Base-by-base conservation (phyloP, 805 yeast genomes). In the Candida stauntonica region DNA sequence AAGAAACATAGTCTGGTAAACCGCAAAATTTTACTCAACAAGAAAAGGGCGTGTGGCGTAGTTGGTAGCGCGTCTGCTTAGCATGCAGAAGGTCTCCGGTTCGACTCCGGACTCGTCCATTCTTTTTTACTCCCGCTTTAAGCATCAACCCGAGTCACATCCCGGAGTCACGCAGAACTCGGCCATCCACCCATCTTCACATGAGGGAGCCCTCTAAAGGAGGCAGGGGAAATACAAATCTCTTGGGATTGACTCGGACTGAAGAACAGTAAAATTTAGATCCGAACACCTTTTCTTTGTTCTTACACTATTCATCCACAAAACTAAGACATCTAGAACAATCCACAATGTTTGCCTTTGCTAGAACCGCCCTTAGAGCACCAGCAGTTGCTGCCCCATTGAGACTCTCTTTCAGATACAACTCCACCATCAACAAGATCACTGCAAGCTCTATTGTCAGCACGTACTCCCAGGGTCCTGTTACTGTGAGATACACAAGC, bases 61-160 rank as follows among this genome's bases (percentile, higher is more conserved):
- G 83, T 77, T 75, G 82, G 83, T 77, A 77, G 82, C 82, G 82
- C 82, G 82, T 73, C 74, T 78, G 75, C 82, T 75, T 77, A 74
- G 81, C 81, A 76, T 75, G 82, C 75, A 79, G 75, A 74, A 77
- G 82, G 83, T 77, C 82, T 75, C 76, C 76, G 81, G 81, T 75
- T 75, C 82, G 78, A 76, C 70, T 76, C 81, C 81, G 74, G 75
- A 73, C 80, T 75, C 78, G 81, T 76, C 81, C 81, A 75, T 44
- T 60, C 39, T 44, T 60, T 61, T 64, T 57, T 51, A 36, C 19
- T 20, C 30, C 9, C 11, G 24, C 11, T 7, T 21, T 21, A 11
- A 21, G 24, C 11, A 11, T 8, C 11, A 11, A 21, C 24, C 24
- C 24, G 24, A 21, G 24, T 21, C 24, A 21, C 7, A 21, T 8